A percentile compares a stretch with the other conserved stretches of the same genome.
phyloP scores from a whole-genome alignment of 495 filamentous ascomycete species.

The Penicillium paxilli region DNA sequence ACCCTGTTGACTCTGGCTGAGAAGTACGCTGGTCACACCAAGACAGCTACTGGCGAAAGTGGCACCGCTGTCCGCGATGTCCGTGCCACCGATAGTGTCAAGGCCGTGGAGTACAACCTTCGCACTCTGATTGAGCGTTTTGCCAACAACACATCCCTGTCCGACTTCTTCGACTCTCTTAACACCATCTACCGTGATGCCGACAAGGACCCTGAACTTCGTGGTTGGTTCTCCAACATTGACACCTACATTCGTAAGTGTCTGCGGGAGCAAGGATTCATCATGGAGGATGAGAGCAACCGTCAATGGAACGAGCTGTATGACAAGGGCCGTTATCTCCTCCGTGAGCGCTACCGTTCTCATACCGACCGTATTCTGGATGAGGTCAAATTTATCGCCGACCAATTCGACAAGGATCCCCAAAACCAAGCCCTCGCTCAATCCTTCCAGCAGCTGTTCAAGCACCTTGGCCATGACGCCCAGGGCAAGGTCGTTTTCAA shows the following conservation, averaged over 20 bases:
- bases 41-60: constrained; percentile 60
- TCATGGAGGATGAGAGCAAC: constrained; percentile 81
- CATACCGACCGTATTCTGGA: constrained; percentile 88
- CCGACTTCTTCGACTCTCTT: constrained; percentile 84
- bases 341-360: constrained; percentile 82
- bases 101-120: constrained; percentile 75
- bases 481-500: constrained; percentile 88
- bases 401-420: constrained; percentile 85
- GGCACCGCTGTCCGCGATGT: constrained; percentile 69
- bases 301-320: constrained; percentile 82
- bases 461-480: constrained; percentile 80
- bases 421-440: constrained; percentile 78
- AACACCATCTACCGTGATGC: constrained; percentile 89
- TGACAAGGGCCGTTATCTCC: constrained; percentile 83
- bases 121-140: constrained; percentile 91
- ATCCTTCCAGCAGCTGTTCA: constrained; percentile 82
- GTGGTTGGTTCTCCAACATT: constrained; percentile 81
- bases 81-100: constrained; percentile 57
- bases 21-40: constrained; percentile 77
- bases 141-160: constrained; percentile 86
- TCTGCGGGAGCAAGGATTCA: constrained; percentile 84
- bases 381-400: constrained; percentile 84
- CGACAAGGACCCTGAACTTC: constrained; percentile 84
- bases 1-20: constrained; percentile 83
- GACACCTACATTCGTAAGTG: constrained; percentile 75